Evolutionary conservation across 805 yeast species (phyloP).

Genomic region (Scheffersomyces coipomensis): DNA sequence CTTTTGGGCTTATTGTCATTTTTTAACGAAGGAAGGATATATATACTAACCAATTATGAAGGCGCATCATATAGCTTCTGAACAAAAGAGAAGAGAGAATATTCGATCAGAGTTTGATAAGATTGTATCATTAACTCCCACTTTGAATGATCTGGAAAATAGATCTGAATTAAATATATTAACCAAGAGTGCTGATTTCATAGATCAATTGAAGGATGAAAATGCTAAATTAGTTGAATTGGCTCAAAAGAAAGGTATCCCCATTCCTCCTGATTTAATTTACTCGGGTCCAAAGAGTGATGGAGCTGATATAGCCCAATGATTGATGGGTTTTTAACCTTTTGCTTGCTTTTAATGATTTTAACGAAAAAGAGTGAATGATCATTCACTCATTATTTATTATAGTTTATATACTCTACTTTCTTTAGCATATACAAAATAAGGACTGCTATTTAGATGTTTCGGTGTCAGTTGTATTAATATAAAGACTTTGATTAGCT

Average conservation of each 20-base stretch:
- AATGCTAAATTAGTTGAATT: conserved; percentile 43
- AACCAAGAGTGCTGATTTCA: conserved; percentile 58
- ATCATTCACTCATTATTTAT: too few species aligned
- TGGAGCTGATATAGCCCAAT: conserved; percentile 11
- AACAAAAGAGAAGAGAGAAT: conserved; percentile 82
- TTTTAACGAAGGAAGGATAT: not conserved
- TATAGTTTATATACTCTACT: too few species aligned
- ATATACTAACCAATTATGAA: conserved; percentile 20
- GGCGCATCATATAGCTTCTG: conserved; percentile 82
- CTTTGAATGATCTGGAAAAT: conserved; percentile 63
- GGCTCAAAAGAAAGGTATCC: conserved; percentile 40
- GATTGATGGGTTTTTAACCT: not conserved
- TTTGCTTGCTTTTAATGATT: not conserved
- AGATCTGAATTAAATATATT: conserved; percentile 79
- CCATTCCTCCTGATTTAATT: conserved; percentile 39
- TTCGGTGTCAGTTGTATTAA: not conserved
- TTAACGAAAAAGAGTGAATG: not conserved
- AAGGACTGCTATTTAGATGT: too few species aligned
- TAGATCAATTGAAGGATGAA: conserved; percentile 49
- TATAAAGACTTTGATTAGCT: not conserved
- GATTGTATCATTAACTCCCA: conserved; percentile 74
- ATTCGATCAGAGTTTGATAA: conserved; percentile 80
- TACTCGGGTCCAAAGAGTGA: conserved; percentile 24
- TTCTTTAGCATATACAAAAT: too few species aligned
- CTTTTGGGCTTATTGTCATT: not conserved